These are phyloP conservation scores for Fraxinus baroniana DNA, from an alignment of 305 asterid species.

Conservation along the genomic window DNA sequence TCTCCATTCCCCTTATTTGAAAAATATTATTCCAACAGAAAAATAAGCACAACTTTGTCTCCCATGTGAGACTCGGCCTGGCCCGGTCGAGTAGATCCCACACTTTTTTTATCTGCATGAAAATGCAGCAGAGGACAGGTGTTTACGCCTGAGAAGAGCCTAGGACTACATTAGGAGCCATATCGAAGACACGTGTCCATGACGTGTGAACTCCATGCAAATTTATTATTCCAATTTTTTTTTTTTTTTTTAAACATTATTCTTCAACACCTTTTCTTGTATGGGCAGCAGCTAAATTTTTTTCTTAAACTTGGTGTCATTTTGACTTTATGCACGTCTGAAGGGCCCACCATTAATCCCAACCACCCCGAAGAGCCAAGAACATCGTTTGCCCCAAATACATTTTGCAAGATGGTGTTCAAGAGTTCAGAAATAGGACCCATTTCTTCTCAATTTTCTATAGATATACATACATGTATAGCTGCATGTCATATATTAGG, in stretches of 20 bases:
- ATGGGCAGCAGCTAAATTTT: slow-evolving; percentile 22
- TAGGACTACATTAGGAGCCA: not conserved
- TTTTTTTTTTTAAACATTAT: not conserved
- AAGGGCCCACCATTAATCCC: slow-evolving; percentile 19
- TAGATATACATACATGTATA: not conserved
- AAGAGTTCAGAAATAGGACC: not conserved
- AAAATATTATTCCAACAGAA: not conserved
- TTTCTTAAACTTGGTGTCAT: not conserved
- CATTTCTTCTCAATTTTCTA: not conserved
- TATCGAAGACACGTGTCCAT: slow-evolving; percentile 30
- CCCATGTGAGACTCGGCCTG: not conserved
- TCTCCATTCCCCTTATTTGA: not conserved
- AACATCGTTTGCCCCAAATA: not conserved
- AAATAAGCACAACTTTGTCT: not conserved
- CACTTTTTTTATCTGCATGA: slow-evolving; percentile 5
- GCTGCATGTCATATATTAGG: slow-evolving; percentile 2
- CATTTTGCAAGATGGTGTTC: slow-evolving; percentile 13
- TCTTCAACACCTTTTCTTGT: not conserved
- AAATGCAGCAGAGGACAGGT: slow-evolving; percentile 24
- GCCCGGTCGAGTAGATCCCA: not conserved
- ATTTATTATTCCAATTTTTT: not conserved
- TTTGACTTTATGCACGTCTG: not conserved
- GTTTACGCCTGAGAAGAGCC: slow-evolving; percentile 6
- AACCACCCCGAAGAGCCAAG: not conserved
- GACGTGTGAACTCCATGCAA: slow-evolving; percentile 42